A percentile compares a stretch with the other conserved stretches of the same genome.
These are phyloP conservation scores for Candida tibetensis DNA, from an alignment of 805 yeast genomes.

Conservation along the genomic window DNA sequence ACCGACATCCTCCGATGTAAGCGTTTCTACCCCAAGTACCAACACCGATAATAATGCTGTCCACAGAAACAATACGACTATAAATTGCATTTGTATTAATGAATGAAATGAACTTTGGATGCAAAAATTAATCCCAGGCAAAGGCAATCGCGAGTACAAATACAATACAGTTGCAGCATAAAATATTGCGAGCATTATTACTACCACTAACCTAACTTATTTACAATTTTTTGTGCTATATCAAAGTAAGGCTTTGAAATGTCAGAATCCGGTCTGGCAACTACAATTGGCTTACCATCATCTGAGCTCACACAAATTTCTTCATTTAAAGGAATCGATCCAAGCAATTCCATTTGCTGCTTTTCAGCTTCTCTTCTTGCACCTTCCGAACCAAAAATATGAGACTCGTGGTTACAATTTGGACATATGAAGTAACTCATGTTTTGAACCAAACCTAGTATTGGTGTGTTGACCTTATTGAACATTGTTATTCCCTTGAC, in stretches of 20 bases:
- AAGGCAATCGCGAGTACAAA: background rate
- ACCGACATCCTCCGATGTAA: too few species aligned
- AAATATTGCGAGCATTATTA: too few species aligned
- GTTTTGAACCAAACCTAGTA: constrained; percentile 75
- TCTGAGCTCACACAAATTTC: constrained; percentile 62
- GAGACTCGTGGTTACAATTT: constrained; percentile 68
- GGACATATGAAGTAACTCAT: constrained; percentile 80
- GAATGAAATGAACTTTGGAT: background rate
- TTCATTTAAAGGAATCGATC: constrained; percentile 64
- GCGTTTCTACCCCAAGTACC: too few species aligned
- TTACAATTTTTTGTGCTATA: constrained; percentile 42
- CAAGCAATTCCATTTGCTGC: constrained; percentile 51
- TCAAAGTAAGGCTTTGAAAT: constrained; percentile 44
- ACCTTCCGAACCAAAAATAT: constrained; percentile 70
- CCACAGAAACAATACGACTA: background rate
- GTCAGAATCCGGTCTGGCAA: constrained; percentile 37
- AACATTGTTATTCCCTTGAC: constrained; percentile 80
- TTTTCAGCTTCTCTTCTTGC: constrained; percentile 48
- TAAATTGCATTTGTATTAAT: background rate
- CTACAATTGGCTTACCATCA: constrained; percentile 59
- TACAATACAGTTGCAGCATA: background rate
- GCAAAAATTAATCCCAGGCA: background rate
- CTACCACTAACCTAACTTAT: constrained; percentile 10
- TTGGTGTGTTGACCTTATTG: constrained; percentile 64
- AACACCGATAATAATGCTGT: too few species aligned